Evolutionary conservation across 1,284 basidiomycete genomes (phyloP).

Genomic region (Cutaneotrichosporon cutaneum): DNA sequence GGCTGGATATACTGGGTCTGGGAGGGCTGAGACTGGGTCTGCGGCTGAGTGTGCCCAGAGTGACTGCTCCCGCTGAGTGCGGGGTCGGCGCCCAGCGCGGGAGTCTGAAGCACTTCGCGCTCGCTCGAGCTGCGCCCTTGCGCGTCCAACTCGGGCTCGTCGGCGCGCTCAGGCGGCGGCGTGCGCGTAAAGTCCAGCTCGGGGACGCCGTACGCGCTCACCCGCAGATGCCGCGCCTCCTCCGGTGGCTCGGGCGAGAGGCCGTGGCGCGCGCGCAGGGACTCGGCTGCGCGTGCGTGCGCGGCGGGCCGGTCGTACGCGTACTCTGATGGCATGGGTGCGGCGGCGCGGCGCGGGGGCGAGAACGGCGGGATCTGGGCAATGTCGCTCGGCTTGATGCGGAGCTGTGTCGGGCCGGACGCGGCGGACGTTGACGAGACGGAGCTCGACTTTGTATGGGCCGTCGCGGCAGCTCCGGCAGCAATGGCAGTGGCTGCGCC

Average conservation of each 20-base stretch:
- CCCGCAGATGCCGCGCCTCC: neutral
- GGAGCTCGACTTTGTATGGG: neutral
- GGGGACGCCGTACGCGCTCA: slow-evolving; percentile 3
- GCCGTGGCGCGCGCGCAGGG: neutral
- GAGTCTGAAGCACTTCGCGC: neutral
- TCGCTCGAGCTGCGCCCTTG: neutral
- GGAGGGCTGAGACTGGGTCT: neutral
- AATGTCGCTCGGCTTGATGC: neutral
- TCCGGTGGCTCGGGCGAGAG: neutral
- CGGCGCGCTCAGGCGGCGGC: neutral
- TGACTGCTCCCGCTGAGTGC: neutral
- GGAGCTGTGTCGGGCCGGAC: no score
- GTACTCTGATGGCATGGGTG: neutral
- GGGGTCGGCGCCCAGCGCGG: neutral
- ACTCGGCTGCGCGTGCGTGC: neutral
- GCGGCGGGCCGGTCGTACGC: slow-evolving; percentile 2
- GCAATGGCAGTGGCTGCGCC: neutral
- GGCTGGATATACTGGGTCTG: neutral
- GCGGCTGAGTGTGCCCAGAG: neutral
- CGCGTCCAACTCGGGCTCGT: neutral
- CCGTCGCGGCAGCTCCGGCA: neutral
- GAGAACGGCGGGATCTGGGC: neutral
- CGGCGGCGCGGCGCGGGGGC: neutral
- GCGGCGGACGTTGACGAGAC: no score
- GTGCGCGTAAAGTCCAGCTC: slow-evolving; percentile 6